These are phyloP conservation scores for Solanum stenotomum DNA, from an alignment of 257 asterid genomes.

Conservation along the genomic window DNA sequence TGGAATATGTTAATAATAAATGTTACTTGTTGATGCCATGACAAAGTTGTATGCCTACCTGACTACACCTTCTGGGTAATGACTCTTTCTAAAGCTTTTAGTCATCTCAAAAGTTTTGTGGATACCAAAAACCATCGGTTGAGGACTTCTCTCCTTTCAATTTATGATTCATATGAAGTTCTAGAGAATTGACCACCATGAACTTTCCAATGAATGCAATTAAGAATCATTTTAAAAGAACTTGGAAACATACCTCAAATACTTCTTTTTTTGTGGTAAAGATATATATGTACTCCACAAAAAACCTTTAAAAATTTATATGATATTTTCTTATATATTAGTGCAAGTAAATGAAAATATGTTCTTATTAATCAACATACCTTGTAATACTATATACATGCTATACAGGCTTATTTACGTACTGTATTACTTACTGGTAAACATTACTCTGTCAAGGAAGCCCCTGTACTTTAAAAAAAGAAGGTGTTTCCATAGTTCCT, in stretches of 20 bases:
- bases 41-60: not conserved
- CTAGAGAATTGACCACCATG: not conserved
- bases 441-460: not conserved
- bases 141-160: not conserved
- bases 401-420: not conserved
- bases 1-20: not conserved
- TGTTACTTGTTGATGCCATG: slow-evolving; percentile 1
- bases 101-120: not conserved
- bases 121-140: not conserved
- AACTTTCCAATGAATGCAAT: not conserved
- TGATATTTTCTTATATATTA: not conserved
- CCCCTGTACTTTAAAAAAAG: not conserved
- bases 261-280: not conserved
- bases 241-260: not conserved
- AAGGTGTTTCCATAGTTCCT: not conserved
- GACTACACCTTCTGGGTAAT: not conserved
- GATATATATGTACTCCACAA: not conserved
- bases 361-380: not conserved
- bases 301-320: not conserved
- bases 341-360: not conserved
- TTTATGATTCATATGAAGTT: not conserved
- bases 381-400: not conserved
- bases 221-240: not conserved
- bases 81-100: not conserved
- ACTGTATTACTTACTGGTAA: not conserved